Base-by-base conservation (phyloP, 73 alveolate genomes). In the Breviolum minutum region DNA sequence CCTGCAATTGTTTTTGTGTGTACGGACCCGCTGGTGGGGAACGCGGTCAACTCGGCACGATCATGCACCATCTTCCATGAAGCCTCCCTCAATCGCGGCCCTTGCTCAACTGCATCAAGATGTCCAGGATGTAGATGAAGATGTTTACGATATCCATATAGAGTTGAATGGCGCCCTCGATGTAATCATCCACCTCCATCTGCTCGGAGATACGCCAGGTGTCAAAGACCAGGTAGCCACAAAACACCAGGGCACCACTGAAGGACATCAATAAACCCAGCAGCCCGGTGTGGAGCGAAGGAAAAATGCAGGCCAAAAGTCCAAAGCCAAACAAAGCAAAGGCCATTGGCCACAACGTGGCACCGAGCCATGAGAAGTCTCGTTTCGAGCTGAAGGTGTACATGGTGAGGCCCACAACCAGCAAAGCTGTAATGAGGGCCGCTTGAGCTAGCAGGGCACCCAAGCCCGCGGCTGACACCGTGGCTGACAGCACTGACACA, bases 301-400 rank as follows among this genome's bases (percentile, higher is more conserved):
- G 98, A 68, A 92, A 92, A 90, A 92, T 61, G 54, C 63, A 9
- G 98, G 82, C 8, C 60, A 92, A n/a, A 40, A 92, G 20, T 54
- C 98, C 90, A 81, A 92, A 92, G 79, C 54, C 86, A 27, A 92
- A 92, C 12, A 92, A 81, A 54, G 91, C 98, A 69, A 92, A 92
- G 54, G 90, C 62, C 91, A 92, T 32, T 8, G 90, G 98, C 89
- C 89, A 92, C 22, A 92, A 66, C 11, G 90, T 80, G 2, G 98
- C 98, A 14, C 98, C 98, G 24, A 92, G 87, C 60, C 74, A 92
- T 40, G 98, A 92, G 87, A 92, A 92, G 69, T 92, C 98, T 26
- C 98, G 79, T 63, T 92, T 92, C 70, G 98, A 92, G 90, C 98
- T 90, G 98, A 92, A 92, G 90, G 98, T 92, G 81, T 92, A 92